These are phyloP conservation scores for Atkinsonella texensis DNA, from an alignment of 2,329 filamentous ascomycete species.

Conservation along the genomic window DNA sequence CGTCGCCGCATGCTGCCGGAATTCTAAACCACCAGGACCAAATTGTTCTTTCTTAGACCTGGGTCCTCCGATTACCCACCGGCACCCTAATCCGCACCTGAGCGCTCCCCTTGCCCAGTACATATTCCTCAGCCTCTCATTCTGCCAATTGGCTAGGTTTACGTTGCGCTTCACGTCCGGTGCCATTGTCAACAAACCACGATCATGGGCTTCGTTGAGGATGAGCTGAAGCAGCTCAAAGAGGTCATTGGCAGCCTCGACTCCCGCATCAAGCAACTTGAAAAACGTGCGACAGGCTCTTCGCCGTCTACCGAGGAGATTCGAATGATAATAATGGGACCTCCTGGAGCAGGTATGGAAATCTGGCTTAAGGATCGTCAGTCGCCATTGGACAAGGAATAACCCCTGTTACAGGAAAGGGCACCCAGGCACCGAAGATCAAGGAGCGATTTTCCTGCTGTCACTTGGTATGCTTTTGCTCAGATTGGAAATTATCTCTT, in stretches of 20 bases:
- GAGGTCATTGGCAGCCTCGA: slow-evolving; percentile 75
- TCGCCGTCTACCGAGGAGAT: slow-evolving; percentile 49
- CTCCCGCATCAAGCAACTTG: slow-evolving; percentile 73
- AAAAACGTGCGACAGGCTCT: slow-evolving; percentile 54
- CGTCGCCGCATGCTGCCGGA: slow-evolving; percentile 1
- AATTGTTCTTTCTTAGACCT: background rate
- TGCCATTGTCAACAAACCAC: slow-evolving; percentile 13
- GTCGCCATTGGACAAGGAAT: background rate
- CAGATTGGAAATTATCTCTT: background rate
- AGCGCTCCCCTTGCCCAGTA: background rate
- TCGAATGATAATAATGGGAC: slow-evolving; percentile 96
- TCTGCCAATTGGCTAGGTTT: slow-evolving; percentile 5
- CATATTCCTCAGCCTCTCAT: background rate
- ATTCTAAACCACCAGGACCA: background rate
- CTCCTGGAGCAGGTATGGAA: slow-evolving; percentile 81
- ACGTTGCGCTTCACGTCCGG: slow-evolving; percentile 4
- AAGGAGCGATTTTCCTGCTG: slow-evolving; percentile 97
- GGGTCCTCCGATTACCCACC: background rate
- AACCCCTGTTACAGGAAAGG: slow-evolving; percentile 60
- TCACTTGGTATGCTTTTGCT: slow-evolving; percentile 60
- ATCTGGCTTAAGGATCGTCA: background rate
- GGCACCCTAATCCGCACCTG: background rate
- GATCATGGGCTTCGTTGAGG: slow-evolving; percentile 80
- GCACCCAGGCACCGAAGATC: slow-evolving; percentile 94
- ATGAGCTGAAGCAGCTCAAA: slow-evolving; percentile 76